Evolutionary conservation across 2,329 filamentous ascomycete species (phyloP), one percentile per base, ranked within the genome.

Genomic region (Fusarium sp.): DNA sequence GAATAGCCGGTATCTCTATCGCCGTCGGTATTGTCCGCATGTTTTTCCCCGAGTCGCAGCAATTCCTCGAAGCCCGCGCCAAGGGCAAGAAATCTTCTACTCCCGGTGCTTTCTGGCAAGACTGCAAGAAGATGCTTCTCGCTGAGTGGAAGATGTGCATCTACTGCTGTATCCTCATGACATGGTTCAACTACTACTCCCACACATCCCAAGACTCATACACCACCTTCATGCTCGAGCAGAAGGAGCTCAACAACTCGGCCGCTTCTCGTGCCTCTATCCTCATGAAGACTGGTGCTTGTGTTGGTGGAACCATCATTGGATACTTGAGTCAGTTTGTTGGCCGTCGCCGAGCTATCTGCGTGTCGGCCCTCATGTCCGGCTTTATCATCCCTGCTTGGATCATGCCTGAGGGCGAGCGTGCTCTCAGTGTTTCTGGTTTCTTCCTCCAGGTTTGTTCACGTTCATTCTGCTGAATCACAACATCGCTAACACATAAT

Each of bases 161-260:
- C 55, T 95, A 94, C 82, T 92, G 90, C 77, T 82, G 92, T 76
- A 83, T 94, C 65, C 82, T 95, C 52, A 94, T 94, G 92, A 91
- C 89, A 0, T 92, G 90, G 85, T 89, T 89, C 82, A 90, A 89
- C 79, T 89, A 84, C 77, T 93, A 92, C 81, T 91, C 89, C 50
- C 92, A 95, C 81, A 92, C 91, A 3, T 90, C 88, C 24, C 92
- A 95, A 77, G 92, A 95, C 80, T 90, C 87, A 48, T 94, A 94
- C 81, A 93, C 92, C 1, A 94, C 92, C 5, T 93, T 94, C 76
- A 91, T 94, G 89, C 83, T 90, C 39, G 85, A 84, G 6, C 85
- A 92, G 71, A 94, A 94, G 79, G 87, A 89, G 66, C 83, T 94
- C 60, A 74, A 83, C 55, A 90, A 92, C 72, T 75, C 81, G 2